Evolutionary conservation across 2,329 filamentous ascomycete species (phyloP).

Genomic region (Ceratocystis ficicola): DNA sequence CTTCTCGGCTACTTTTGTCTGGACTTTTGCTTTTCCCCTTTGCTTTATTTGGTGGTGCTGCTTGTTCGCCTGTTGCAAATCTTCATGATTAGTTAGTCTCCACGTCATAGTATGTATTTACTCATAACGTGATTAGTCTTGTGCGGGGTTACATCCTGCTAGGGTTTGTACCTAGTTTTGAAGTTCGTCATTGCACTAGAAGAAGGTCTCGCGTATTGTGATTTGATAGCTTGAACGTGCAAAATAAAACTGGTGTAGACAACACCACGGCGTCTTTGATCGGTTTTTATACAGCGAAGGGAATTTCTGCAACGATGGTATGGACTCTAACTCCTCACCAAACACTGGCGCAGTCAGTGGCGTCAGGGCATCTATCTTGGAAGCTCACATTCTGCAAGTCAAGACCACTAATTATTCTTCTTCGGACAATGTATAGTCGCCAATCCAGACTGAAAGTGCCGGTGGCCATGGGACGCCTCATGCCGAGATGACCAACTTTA

Average conservation of each 20-base stretch:
- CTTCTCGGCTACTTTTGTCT: neutral
- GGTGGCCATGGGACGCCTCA: conserved; percentile 32
- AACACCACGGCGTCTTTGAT: neutral
- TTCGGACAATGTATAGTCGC: too few relatives aligned
- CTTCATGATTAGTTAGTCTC: neutral
- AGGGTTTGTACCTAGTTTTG: neutral
- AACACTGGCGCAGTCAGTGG: neutral
- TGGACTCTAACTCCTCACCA: neutral
- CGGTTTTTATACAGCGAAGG: neutral
- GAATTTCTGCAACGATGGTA: neutral
- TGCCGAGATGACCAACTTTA: conserved; percentile 67
- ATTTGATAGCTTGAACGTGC: neutral
- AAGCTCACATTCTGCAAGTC: neutral
- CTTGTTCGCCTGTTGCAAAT: neutral
- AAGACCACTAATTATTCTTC: neutral
- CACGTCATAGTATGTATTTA: neutral
- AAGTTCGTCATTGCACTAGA: neutral
- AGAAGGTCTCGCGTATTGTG: neutral
- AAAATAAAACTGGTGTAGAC: neutral
- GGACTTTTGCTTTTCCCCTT: conserved; percentile 5
- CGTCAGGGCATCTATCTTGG: neutral
- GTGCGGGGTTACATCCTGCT: neutral
- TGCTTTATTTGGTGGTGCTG: neutral
- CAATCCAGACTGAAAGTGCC: neutral
- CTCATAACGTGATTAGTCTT: neutral